Base-by-base conservation (phyloP, 768 basidiomycete genomes). In the Leccinum imitatum region DNA sequence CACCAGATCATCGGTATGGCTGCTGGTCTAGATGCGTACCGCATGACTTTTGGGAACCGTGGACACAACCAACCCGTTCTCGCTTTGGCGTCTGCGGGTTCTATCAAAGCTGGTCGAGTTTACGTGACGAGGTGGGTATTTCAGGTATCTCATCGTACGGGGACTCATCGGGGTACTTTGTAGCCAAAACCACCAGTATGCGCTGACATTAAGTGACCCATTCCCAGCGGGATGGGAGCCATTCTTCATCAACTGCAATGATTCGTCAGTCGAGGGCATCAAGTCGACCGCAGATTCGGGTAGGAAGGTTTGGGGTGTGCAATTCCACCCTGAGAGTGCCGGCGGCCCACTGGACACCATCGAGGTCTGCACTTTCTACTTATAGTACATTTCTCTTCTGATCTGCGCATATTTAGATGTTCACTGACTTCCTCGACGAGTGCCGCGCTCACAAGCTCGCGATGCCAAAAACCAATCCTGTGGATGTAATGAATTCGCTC, bases 211-310 rank as follows among this genome's bases (percentile, higher is more conserved):
- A 55, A 87, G 89, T 62, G 96, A 98, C 70, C 91, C 94, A 4
- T 97, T 98, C 91, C 97, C 97, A 27, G 79, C 82, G 59, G 97
- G 95, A 17, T 99, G 94, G 95, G 94, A 96, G 67, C 96, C 96
- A 0, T 98, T 96, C 84, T 99, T 99, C 81, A 96, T 98, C 80
- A 99, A 98, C 77, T 97, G 94, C 78, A 98, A 98, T 70, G 96
- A 98, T 77, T 23, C 21, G 21, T 23, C 21, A 2, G 21, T 23
- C 21, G 21, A 23, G 21, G 97, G 97, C 41, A 97, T 98, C 82
- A 98, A 95, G 77, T 95, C 94, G 17, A 97, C 97, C 2, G 70
- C 78, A 0, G 90, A 87, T 9, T 95, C 93, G 23, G 94, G 94
- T 56, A 93, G 89, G 78, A 88, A 86, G 63, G 83, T 98, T 31